phyloP scores from a whole-genome alignment of 2,329 filamentous ascomycete genomes.

The Plectosphaerella cucumerina region DNA sequence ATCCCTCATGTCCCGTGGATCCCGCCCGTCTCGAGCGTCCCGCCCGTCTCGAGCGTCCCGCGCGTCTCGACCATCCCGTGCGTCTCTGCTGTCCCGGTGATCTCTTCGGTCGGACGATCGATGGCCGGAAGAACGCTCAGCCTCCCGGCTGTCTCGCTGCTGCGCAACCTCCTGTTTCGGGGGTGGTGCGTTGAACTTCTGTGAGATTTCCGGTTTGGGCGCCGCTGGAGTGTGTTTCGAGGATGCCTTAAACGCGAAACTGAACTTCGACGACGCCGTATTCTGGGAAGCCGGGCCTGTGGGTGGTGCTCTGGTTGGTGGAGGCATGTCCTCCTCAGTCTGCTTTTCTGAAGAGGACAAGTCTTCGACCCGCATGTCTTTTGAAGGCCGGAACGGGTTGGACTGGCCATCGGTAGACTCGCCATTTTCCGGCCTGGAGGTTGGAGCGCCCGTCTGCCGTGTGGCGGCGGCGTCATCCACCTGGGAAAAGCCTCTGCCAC shows the following conservation, averaged over 20 bases:
- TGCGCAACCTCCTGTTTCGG: slow-evolving; percentile 34
- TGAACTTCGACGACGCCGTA: slow-evolving; percentile 65
- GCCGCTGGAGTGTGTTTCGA: slow-evolving; percentile 52
- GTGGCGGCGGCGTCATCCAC: slow-evolving; percentile 23
- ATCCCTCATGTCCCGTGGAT: no score
- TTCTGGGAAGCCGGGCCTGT: slow-evolving; percentile 49
- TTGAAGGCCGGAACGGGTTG: slow-evolving; percentile 58
- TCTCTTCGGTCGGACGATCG: neutral
- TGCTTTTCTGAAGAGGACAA: slow-evolving; percentile 35
- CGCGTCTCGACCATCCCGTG: slow-evolving; percentile 14
- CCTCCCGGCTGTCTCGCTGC: slow-evolving; percentile 23
- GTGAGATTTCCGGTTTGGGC: slow-evolving; percentile 62
- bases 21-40: no score
- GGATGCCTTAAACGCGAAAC: slow-evolving; percentile 85
- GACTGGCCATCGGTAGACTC: slow-evolving; percentile 47
- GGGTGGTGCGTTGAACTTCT: slow-evolving; percentile 63
- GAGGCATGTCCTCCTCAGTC: slow-evolving; percentile 45
- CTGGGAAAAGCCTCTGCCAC: slow-evolving; percentile 32
- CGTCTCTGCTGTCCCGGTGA: no score
- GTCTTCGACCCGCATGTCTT: slow-evolving; percentile 63
- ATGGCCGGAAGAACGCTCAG: neutral
- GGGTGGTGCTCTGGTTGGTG: slow-evolving; percentile 49
- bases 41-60: no score
- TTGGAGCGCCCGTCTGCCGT: neutral
- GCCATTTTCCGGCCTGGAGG: slow-evolving; percentile 18